Percentiles rank a stretch among this genome's conserved stretches.
phyloP scores from a whole-genome alignment of 345 rosid genomes.

The Pugionium dolabratum region DNA sequence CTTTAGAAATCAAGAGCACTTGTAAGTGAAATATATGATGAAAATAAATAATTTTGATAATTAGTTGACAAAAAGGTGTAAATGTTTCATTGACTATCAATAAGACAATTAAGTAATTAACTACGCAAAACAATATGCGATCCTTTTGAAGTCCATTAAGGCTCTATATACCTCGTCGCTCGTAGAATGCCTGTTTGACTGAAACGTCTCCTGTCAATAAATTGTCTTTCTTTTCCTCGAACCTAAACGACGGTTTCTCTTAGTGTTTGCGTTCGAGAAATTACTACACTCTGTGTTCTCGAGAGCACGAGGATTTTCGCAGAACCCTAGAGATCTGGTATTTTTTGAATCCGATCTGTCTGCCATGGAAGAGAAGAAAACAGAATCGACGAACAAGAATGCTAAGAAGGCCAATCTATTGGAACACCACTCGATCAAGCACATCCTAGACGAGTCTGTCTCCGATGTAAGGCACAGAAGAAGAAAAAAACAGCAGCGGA shows the following conservation, averaged over 20 bases:
- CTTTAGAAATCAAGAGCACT: neutral
- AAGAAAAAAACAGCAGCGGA: neutral
- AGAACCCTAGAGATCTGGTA: slow-evolving; percentile 29
- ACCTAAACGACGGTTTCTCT: slow-evolving; percentile 20
- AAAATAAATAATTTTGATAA: neutral
- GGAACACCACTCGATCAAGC: slow-evolving; percentile 95
- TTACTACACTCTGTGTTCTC: neutral
- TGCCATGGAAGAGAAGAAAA: slow-evolving; percentile 56
- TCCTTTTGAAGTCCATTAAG: slow-evolving; percentile 10
- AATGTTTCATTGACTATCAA: neutral
- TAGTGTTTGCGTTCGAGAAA: slow-evolving; percentile 26
- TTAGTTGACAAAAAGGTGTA: slow-evolving; percentile 4
- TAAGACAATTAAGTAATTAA: neutral
- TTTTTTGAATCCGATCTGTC: slow-evolving; percentile 28
- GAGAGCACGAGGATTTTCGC: slow-evolving; percentile 2
- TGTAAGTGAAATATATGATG: neutral
- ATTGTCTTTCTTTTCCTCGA: slow-evolving; percentile 20
- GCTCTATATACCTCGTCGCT: neutral
- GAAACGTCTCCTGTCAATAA: slow-evolving; percentile 32
- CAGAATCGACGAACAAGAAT: slow-evolving; percentile 56
- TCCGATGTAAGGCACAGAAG: slow-evolving; percentile 58
- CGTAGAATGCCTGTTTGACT: slow-evolving; percentile 15
- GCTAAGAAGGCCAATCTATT: slow-evolving; percentile 85
- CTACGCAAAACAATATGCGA: neutral
- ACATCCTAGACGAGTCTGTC: slow-evolving; percentile 88